A percentile compares a stretch with the other conserved stretches of the same genome.
phyloP scores from a whole-genome alignment of 2,329 filamentous ascomycete species.

The Microdochium nivale region DNA sequence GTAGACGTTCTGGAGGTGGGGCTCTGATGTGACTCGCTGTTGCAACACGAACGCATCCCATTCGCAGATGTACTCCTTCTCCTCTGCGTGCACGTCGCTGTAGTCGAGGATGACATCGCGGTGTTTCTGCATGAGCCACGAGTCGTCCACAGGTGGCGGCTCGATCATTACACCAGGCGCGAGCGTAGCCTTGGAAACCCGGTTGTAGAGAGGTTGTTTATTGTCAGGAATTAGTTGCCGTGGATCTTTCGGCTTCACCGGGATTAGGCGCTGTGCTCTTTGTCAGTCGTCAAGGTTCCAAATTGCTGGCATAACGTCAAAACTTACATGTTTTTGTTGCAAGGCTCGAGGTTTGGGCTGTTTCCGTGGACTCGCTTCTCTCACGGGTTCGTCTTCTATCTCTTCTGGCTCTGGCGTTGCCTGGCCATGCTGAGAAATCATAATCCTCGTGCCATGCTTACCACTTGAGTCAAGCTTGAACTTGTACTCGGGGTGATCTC shows the following conservation, averaged over 20 bases:
- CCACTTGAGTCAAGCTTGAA: constrained; percentile 26
- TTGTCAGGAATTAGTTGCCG: constrained; percentile 38
- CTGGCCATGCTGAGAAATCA: constrained; percentile 15
- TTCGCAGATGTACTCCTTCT: constrained; percentile 50
- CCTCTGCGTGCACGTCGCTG: constrained; percentile 41
- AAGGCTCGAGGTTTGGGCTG: neutral
- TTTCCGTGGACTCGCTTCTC: constrained; percentile 13
- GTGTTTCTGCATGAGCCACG: constrained; percentile 52
- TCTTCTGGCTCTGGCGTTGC: constrained; percentile 14
- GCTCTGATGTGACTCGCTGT: constrained; percentile 40
- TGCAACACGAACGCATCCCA: constrained; percentile 49
- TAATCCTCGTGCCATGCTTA: constrained; percentile 12
- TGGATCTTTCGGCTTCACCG: constrained; percentile 13
- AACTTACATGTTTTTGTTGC: neutral
- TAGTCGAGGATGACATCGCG: constrained; percentile 49
- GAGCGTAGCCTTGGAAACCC: constrained; percentile 44
- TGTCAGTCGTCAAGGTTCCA: neutral
- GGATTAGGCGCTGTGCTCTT: neutral
- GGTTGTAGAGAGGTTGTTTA: constrained; percentile 46
- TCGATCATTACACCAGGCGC: constrained; percentile 37
- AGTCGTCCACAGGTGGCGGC: constrained; percentile 33
- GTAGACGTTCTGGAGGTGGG: constrained; percentile 43
- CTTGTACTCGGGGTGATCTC: constrained; percentile 34
- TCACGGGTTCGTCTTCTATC: constrained; percentile 14
- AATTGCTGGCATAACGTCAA: neutral